Base-by-base conservation (phyloP, 345 rosid species). In the Stellera chamaejasme region DNA sequence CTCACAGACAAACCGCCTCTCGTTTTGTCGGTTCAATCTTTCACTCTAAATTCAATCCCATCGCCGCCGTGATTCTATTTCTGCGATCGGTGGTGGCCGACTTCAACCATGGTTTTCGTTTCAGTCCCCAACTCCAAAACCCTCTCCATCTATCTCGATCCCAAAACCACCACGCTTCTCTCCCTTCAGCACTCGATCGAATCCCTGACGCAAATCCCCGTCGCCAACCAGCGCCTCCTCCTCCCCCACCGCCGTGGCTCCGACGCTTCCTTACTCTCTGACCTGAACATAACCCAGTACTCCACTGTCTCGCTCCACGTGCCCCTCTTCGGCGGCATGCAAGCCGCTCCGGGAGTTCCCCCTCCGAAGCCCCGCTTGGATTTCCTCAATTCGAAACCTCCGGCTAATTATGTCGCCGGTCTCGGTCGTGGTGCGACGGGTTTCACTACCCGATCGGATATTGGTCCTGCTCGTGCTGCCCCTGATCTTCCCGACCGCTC, bases 341-440 rank as follows among this genome's bases (percentile, higher is more conserved):
- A 73, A 62, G 63, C 69, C 42, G 64, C 63, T 13, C 56, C 67
- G 6, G 16, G 28, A 10, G 51, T 27, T 14, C 68, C 79, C 5
- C 82, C 90, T 11, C 73, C 86, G 0, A 84, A 83, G 58, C 88
- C 95, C 27, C 95, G 96, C 32, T 79, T 84, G 6, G 97, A 92
- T 13, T 92, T 86, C 59, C 87, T 92, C 53, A 81, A 84, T 59
- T 89, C 94, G 7, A 89, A 77, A 71, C 97, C 94, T 3, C 91
- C 91, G 4, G 51, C 89, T 0, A 92, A 92, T 13, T 92, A 92
- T 56, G 99, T 92, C 7, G 97, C 97, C n/a, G 95, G 97, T 11
- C 73, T 89, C 15, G 97, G 97, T 8, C 97, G 96, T 72, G 96
- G 99, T 26, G 99, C 99, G 43, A 93, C 96, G 0, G 94, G 99